Conservation (phyloP, 2,329 filamentous ascomycete genomes). For the Ceratocystis huliohia region DNA sequence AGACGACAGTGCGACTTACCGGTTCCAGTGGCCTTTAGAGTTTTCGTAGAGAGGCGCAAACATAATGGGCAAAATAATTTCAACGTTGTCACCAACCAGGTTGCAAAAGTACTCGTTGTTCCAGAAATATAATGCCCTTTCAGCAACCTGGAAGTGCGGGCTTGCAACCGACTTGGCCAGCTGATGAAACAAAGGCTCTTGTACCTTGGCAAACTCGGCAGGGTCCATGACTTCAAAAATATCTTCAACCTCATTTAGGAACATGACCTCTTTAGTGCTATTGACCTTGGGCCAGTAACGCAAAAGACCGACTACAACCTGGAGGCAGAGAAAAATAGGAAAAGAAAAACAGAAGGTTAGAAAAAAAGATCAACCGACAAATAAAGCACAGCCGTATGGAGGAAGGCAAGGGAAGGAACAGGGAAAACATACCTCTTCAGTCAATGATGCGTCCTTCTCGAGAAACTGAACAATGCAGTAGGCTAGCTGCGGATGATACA, state of each 20-base stretch:
- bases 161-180: slow-evolving; percentile 95
- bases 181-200: slow-evolving; percentile 94
- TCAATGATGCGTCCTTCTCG: slow-evolving; percentile 92
- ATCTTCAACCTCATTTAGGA: slow-evolving; percentile 95
- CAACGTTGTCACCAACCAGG: slow-evolving; percentile 95
- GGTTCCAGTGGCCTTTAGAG: slow-evolving; percentile 98
- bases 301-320: slow-evolving; percentile 87
- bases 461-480: slow-evolving; percentile 99
- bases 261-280: slow-evolving; percentile 99
- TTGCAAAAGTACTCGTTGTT: slow-evolving; percentile 99
- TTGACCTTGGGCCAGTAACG: slow-evolving; percentile 99
- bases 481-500: slow-evolving; percentile 97
- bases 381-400: slow-evolving; percentile 4
- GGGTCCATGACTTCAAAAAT: slow-evolving; percentile 99
- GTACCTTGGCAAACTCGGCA: slow-evolving; percentile 94
- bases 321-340: slow-evolving; percentile 18
- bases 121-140: slow-evolving; percentile 97
- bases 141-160: slow-evolving; percentile 96
- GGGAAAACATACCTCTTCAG: slow-evolving; percentile 65
- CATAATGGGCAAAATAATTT: slow-evolving; percentile 98
- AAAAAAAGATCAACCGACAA: not conserved
- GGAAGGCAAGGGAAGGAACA: slow-evolving; percentile 15
- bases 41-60: slow-evolving; percentile 97
- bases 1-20: slow-evolving; percentile 42
- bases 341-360: slow-evolving; percentile 20